Percentiles rank a stretch among this genome's conserved stretches.
Conservation (phyloP, 202 grass and related monocot genomes). For the Brachypodium distachyon region DNA sequence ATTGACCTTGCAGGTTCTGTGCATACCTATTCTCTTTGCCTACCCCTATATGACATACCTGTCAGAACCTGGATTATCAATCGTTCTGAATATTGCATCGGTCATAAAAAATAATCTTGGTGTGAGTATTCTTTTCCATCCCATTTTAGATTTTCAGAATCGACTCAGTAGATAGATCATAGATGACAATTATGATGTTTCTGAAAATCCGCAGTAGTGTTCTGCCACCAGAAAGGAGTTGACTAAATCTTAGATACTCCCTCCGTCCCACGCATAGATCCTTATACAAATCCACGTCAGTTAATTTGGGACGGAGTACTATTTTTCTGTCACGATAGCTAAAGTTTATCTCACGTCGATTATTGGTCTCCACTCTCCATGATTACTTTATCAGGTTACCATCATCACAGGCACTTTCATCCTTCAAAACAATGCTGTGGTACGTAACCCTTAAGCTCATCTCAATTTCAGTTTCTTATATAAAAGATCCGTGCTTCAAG, state of each 20-base stretch:
- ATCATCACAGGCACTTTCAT: constrained; percentile 70
- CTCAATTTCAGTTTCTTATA: not conserved
- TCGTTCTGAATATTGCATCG: constrained; percentile 62
- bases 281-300: no score
- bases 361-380: not conserved
- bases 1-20: constrained; percentile 40
- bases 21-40: constrained; percentile 63
- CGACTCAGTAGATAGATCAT: not conserved
- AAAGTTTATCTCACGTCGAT: not conserved
- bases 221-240: not conserved
- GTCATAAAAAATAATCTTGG: constrained; percentile 67
- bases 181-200: not conserved
- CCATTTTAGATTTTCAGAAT: not conserved
- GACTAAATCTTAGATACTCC: no score
- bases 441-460: constrained; percentile 12
- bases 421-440: constrained; percentile 96
- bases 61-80: constrained; percentile 40
- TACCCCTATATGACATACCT: constrained; percentile 83
- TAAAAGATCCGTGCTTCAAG: not conserved
- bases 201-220: not conserved
- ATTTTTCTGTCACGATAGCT: not conserved
- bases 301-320: no score
- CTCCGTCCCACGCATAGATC: no score
- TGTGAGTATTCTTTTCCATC: constrained; percentile 48
- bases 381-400: constrained; percentile 37